A percentile compares a stretch with the other conserved stretches of the same genome.
phyloP scores from a whole-genome alignment of 768 basidiomycete genomes.

The Suillus lakei region DNA sequence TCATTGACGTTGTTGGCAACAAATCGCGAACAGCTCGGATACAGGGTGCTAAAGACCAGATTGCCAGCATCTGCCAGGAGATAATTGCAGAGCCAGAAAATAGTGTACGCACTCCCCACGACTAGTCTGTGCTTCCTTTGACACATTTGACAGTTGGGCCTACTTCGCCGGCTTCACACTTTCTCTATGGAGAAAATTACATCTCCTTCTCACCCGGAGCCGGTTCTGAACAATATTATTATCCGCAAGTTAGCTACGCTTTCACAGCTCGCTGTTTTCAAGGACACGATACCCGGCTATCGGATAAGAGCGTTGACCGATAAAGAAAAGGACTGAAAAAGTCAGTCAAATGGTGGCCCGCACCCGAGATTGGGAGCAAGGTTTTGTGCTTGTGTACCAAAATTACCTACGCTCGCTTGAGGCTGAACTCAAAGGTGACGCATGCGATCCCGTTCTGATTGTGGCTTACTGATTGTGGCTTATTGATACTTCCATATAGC shows the following conservation, averaged over 20 bases:
- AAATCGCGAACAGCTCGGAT: constrained; percentile 69
- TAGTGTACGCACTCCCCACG: constrained; percentile 60
- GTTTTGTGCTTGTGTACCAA: constrained; percentile 88
- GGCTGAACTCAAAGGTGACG: constrained; percentile 78
- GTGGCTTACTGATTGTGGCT: constrained; percentile 13
- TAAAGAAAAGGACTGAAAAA: constrained; percentile 88
- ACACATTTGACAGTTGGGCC: constrained; percentile 65
- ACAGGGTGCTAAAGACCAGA: constrained; percentile 88
- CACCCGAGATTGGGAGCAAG: constrained; percentile 95
- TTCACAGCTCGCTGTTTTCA: constrained; percentile 92
- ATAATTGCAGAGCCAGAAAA: constrained; percentile 95
- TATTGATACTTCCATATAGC: constrained; percentile 42
- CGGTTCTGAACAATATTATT: constrained; percentile 76
- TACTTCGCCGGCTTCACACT: constrained; percentile 85
- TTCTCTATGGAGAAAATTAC: constrained; percentile 83
- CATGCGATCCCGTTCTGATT: constrained; percentile 6
- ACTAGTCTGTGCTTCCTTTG: constrained; percentile 2
- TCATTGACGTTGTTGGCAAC: constrained; percentile 70
- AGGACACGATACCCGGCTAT: constrained; percentile 95
- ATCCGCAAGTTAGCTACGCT: constrained; percentile 89
- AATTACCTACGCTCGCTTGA: constrained; percentile 86
- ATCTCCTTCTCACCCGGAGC: constrained; percentile 67
- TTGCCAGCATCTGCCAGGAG: constrained; percentile 92
- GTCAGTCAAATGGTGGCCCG: constrained; percentile 91
- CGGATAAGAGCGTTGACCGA: constrained; percentile 92